phyloP scores from a whole-genome alignment of 805 yeast genomes.

The Candida manassasensis region DNA sequence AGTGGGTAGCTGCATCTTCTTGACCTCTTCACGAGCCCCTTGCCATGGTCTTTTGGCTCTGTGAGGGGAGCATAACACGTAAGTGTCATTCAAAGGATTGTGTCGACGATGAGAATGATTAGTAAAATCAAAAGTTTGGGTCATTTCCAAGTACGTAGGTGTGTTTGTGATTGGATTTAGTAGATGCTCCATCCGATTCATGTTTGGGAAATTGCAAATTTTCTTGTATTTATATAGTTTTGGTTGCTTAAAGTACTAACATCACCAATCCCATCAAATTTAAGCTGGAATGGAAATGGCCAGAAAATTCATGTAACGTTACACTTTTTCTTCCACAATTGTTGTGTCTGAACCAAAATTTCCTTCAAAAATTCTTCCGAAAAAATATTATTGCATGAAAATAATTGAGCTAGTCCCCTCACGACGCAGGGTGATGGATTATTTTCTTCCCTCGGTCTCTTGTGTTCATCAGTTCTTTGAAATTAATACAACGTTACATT shows the following conservation, averaged over 20 bases:
- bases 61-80: slow-evolving; percentile 73
- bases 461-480: too few species aligned
- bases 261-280: too few species aligned
- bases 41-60: slow-evolving; percentile 79
- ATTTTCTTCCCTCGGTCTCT: slow-evolving; percentile 8
- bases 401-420: neutral
- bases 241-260: too few species aligned
- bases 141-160: slow-evolving; percentile 16
- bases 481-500: too few species aligned
- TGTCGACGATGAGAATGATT: slow-evolving; percentile 65
- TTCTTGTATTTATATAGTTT: neutral
- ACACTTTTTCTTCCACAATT: too few species aligned
- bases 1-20: slow-evolving; percentile 39
- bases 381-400: neutral
- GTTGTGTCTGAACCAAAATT: neutral
- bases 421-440: too few species aligned
- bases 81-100: slow-evolving; percentile 64
- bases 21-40: slow-evolving; percentile 58
- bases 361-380: neutral
- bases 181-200: slow-evolving; percentile 15
- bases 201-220: slow-evolving; percentile 1
- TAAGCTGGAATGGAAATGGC: neutral
- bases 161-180: slow-evolving; percentile 18
- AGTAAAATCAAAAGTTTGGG: slow-evolving; percentile 40
- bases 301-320: neutral